Evolutionary conservation across 257 asterid genomes (phyloP).

Genomic region (Coffea canephora): DNA sequence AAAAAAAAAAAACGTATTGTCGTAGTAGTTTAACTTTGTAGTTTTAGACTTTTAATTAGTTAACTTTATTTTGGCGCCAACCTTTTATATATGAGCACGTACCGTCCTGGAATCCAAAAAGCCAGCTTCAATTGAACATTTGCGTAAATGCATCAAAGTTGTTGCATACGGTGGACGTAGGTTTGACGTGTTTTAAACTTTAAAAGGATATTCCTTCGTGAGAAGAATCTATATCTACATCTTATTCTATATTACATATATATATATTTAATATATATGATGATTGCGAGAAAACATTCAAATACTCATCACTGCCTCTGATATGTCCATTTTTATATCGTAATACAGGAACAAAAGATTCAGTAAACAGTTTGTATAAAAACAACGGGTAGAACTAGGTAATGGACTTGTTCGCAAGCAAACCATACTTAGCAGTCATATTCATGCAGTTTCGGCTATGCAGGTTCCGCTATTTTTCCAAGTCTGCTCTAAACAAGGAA

Average conservation of each 20-base stretch:
- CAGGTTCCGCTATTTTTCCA: slow-evolving; percentile 53
- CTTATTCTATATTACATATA: neutral
- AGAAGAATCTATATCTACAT: too few species aligned
- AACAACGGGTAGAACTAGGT: neutral
- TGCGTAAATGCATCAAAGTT: too few species aligned
- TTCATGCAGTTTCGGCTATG: slow-evolving; percentile 45
- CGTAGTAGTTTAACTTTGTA: too few species aligned
- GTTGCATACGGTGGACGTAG: neutral
- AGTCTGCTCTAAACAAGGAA: slow-evolving; percentile 59
- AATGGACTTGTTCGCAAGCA: slow-evolving; percentile 23
- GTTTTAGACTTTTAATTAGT: too few species aligned
- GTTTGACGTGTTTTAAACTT: slow-evolving; percentile 4
- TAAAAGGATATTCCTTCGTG: slow-evolving; percentile 7
- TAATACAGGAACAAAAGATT: neutral
- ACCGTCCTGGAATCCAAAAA: too few species aligned
- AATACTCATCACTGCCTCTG: neutral
- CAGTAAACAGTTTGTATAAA: too few species aligned
- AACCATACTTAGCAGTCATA: slow-evolving; percentile 48
- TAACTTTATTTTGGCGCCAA: too few species aligned
- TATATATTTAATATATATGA: too few species aligned
- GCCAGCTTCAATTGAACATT: too few species aligned
- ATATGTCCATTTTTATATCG: neutral
- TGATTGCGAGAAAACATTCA: slow-evolving; percentile 4
- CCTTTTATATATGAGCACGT: too few species aligned
- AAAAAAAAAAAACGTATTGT: too few species aligned